These are phyloP conservation scores for Saposhnikovia divaricata DNA, from an alignment of 129 eudicot species.

Conservation along the genomic window DNA sequence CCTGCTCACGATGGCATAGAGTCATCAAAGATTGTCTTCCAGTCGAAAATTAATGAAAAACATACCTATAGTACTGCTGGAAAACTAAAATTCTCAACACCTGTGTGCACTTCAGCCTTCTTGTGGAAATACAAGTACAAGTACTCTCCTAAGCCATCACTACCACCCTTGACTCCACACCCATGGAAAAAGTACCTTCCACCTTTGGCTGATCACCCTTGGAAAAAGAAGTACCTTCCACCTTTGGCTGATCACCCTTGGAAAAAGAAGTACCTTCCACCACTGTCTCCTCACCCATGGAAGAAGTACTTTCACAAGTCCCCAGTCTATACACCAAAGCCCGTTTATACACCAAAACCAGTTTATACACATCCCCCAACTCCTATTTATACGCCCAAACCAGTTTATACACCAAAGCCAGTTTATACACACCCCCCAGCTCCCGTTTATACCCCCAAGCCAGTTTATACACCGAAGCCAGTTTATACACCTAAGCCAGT, in stretches of 20 bases:
- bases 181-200: constrained; percentile 24
- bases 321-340: constrained; percentile 15
- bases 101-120: constrained; percentile 60
- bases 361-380: constrained; percentile 25
- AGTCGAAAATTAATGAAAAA: constrained; percentile 31
- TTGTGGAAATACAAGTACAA: constrained; percentile 56
- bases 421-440: constrained; percentile 8
- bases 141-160: constrained; percentile 49
- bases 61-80: constrained; percentile 49
- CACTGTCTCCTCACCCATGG: constrained; percentile 11
- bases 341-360: constrained; percentile 21
- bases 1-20: constrained; percentile 49
- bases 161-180: constrained; percentile 29
- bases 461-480: constrained; percentile 12
- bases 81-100: constrained; percentile 57
- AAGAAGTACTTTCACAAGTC: constrained; percentile 21
- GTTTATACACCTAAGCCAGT: constrained; percentile 17
- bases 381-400: constrained; percentile 23
- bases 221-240: constrained; percentile 18
- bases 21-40: constrained; percentile 37
- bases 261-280: constrained; percentile 27
- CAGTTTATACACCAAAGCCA: constrained; percentile 11
- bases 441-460: constrained; percentile 16
- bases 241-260: constrained; percentile 16
- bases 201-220: constrained; percentile 22